These are phyloP conservation scores for Cordyceps farinosa DNA, from an alignment of 2,329 filamentous ascomycete genomes.

Conservation along the genomic window DNA sequence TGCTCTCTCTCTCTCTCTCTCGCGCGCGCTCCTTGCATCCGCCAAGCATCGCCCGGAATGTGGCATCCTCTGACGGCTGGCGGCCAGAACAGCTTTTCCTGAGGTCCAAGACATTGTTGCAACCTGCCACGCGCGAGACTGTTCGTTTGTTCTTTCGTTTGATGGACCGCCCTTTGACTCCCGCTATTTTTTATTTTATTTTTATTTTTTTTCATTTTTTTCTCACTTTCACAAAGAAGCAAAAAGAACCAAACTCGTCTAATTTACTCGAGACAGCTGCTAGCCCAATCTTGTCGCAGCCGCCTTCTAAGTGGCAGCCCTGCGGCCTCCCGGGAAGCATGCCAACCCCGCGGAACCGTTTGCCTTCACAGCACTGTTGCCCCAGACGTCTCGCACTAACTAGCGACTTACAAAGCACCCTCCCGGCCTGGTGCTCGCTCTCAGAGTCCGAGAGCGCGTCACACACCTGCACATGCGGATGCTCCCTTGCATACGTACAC, in stretches of 20 bases:
- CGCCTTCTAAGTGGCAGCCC: not conserved
- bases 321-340: not conserved
- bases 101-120: not conserved
- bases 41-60: not conserved
- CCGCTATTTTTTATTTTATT: no score
- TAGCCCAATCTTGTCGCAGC: not conserved
- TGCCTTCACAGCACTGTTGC: not conserved
- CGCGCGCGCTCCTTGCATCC: no score
- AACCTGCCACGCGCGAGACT: not conserved
- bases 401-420: no score
- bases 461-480: slow-evolving; percentile 4
- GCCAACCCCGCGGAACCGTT: not conserved
- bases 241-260: no score
- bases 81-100: not conserved
- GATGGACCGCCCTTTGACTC: no score
- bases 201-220: no score
- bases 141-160: not conserved
- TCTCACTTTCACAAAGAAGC: no score
- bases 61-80: not conserved
- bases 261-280: no score
- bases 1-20: no score
- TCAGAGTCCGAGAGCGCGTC: not conserved
- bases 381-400: not conserved
- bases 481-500: slow-evolving; percentile 1
- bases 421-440: not conserved